Evolutionary conservation across 2,329 filamentous ascomycete genomes (phyloP).

Genomic region (Daldinia eschscholtzii): DNA sequence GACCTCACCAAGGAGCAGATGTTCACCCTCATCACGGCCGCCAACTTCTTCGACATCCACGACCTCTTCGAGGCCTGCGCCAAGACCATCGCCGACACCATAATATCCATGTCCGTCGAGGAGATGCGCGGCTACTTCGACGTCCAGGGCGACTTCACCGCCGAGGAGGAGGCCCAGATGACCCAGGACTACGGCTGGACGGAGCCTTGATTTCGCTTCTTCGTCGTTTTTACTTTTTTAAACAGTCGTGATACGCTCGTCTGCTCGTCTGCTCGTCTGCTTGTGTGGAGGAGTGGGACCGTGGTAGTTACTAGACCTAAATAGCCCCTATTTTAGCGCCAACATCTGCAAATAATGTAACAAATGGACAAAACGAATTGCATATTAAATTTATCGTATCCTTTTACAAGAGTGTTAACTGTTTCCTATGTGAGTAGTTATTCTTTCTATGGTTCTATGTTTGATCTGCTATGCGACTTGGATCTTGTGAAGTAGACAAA

Average conservation of each 20-base stretch:
- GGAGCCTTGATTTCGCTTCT: neutral
- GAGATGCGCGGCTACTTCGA: slow-evolving; percentile 99
- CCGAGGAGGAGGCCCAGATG: slow-evolving; percentile 97
- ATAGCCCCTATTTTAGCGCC: too few species aligned
- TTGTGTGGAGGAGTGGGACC: neutral
- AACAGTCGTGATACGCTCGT: neutral
- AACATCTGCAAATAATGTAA: too few species aligned
- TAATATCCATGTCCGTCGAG: slow-evolving; percentile 92
- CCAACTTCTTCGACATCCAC: slow-evolving; percentile 98
- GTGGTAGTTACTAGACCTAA: too few species aligned
- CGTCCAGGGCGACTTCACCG: slow-evolving; percentile 98
- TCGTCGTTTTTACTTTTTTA: too few species aligned
- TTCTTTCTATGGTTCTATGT: neutral
- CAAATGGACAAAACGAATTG: too few species aligned
- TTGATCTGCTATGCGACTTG: neutral
- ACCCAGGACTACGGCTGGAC: slow-evolving; percentile 89
- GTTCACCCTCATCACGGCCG: slow-evolving; percentile 96
- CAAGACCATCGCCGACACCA: slow-evolving; percentile 99
- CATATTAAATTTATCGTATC: too few species aligned
- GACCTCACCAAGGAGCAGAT: slow-evolving; percentile 76
- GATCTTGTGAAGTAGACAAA: neutral
- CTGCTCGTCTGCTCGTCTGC: neutral
- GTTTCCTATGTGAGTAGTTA: neutral
- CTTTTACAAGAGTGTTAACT: too few species aligned
- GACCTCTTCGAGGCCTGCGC: slow-evolving; percentile 93